Conservation (phyloP, 2,329 filamentous ascomycete genomes). For the Pseudogymnoascus sp. region DNA sequence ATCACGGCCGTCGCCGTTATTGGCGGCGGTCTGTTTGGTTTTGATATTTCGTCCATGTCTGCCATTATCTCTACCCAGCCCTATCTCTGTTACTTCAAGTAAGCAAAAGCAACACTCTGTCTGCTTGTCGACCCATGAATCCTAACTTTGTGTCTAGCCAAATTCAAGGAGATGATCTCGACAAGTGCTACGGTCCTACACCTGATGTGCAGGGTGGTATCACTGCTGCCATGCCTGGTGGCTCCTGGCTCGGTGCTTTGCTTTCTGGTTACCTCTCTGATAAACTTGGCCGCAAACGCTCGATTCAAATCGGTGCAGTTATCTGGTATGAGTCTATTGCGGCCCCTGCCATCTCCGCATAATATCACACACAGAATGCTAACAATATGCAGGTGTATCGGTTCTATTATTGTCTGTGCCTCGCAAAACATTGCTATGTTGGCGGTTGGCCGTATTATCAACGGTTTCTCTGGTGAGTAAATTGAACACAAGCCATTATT, state of each 20-base stretch:
- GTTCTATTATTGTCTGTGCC: constrained; percentile 50
- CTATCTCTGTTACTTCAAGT: constrained; percentile 45
- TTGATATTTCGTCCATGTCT: constrained; percentile 50
- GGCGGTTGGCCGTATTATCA: constrained; percentile 49
- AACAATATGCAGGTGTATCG: constrained; percentile 42
- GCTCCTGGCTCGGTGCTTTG: constrained; percentile 58
- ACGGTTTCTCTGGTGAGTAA: constrained; percentile 41
- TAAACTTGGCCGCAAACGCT: constrained; percentile 39
- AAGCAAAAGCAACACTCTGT: constrained; percentile 34
- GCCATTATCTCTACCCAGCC: constrained; percentile 45
- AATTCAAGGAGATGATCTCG: constrained; percentile 20
- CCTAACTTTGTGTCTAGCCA: constrained; percentile 42
- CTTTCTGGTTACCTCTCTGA: constrained; percentile 52
- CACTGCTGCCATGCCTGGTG: constrained; percentile 61
- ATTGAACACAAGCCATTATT: neutral
- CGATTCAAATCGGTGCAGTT: constrained; percentile 40
- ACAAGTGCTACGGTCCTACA: constrained; percentile 43
- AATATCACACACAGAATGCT: constrained; percentile 18
- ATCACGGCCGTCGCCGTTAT: constrained; percentile 28
- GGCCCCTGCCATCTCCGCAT: neutral
- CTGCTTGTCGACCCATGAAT: constrained; percentile 40
- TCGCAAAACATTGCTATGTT: constrained; percentile 48
- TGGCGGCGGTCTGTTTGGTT: constrained; percentile 28
- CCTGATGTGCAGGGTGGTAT: constrained; percentile 51
- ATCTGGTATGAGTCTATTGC: constrained; percentile 32